Evolutionary conservation across 257 asterid species (phyloP).

Genomic region (Ballota nigra): DNA sequence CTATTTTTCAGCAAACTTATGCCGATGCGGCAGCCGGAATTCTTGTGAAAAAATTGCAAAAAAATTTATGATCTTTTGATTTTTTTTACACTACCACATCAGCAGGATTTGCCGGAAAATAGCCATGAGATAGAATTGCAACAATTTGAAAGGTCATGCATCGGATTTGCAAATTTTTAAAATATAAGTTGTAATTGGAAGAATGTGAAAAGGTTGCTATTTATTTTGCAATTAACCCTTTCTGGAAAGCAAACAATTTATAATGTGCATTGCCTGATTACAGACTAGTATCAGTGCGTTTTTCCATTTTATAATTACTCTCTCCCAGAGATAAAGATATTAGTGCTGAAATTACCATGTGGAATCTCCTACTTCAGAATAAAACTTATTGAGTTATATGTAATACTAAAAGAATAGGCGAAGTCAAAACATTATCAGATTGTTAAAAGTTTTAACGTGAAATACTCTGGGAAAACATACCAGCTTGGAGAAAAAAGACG

Average conservation of each 20-base stretch:
- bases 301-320: neutral
- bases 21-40: neutral
- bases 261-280: neutral
- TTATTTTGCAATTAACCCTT: neutral
- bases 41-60: neutral
- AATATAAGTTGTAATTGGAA: neutral
- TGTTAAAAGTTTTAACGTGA: neutral
- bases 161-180: neutral
- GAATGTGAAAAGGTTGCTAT: neutral
- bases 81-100: neutral
- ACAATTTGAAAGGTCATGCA: neutral
- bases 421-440: neutral
- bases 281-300: neutral
- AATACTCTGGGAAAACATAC: conserved; percentile 30
- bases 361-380: neutral
- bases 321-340: neutral
- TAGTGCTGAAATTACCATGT: neutral
- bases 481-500: conserved; percentile 56
- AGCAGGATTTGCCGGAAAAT: neutral
- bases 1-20: neutral
- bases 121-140: neutral
- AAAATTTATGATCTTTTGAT: no score
- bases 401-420: neutral
- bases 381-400: neutral
- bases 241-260: neutral